Base-by-base conservation (phyloP, 352 stramenopile genomes). In the Phytophthora colocasiae region DNA sequence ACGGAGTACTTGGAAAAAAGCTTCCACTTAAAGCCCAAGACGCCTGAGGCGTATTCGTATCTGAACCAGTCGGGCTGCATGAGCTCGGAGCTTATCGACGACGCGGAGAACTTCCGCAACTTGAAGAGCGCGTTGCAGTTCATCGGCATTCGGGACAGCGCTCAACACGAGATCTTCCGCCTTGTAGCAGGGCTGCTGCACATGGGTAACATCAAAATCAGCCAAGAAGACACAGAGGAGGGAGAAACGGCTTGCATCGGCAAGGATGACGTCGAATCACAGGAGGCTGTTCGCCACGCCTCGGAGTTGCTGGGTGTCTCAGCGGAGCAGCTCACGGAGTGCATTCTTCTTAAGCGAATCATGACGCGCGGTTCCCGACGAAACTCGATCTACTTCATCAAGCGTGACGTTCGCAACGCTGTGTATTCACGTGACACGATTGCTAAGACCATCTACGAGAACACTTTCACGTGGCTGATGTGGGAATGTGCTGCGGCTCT, bases 381-480 rank as follows among this genome's bases (percentile, higher is more conserved):
- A 27, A 87, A 86, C 38, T 91, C 87, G 14, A 91, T 93, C 60
- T 91, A 93, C 62, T 92, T 81, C 38, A 84, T 85, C 27, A 95
- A 90, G 70, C 81, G 85, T 36, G 82, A 88, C 53, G 72, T 73
- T 32, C 84, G 75, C 26, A 89, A 81, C 62, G 88, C 82, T n/a
- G 78, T 87, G 46, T 91, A 89, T 75, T 93, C 81, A 34, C 84
- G 91, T 29, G 91, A 97, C 57, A 96, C 91, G 24, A 94, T 97
- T 57, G 88, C 88, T 41, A 97, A 97, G 66, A 94, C 81, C 15
- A 93, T 97, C 34, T 97, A 97, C 68, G 87, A 94, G 43, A 78
- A 89, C 49, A 83, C 91, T 5, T 97, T 97, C 52, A 92, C 85
- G 22, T 96, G 87, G 86, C 79, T 97, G 27, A 96, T 97, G 81